Percentiles rank a stretch among this genome's conserved stretches.
phyloP scores from a whole-genome alignment of 2,329 filamentous ascomycete species.

The Zasmidium citrigriseum region DNA sequence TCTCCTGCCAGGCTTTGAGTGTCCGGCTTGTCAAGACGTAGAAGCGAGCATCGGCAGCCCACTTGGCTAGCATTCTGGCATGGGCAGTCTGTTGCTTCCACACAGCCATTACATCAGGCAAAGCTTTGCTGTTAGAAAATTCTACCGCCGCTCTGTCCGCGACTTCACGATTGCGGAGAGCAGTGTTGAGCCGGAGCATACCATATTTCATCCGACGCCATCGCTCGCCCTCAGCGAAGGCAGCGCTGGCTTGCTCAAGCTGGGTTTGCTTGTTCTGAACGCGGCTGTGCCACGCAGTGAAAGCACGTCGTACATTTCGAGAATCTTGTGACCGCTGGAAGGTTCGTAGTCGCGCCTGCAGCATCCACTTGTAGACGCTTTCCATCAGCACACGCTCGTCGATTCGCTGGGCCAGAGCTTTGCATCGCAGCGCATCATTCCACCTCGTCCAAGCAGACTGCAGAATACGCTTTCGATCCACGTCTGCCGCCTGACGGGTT shows the following conservation, averaged over 20 bases:
- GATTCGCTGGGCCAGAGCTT: conserved; percentile 54
- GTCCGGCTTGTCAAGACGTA: conserved; percentile 55
- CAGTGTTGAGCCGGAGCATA: conserved; percentile 32
- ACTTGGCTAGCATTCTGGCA: conserved; percentile 50
- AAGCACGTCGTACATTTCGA: conserved; percentile 22
- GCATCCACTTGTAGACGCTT: conserved; percentile 62
- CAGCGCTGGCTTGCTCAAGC: conserved; percentile 20
- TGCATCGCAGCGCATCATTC: conserved; percentile 62
- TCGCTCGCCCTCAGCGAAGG: conserved; percentile 29
- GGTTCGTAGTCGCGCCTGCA: conserved; percentile 48
- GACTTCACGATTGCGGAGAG: conserved; percentile 34
- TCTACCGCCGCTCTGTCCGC: conserved; percentile 41
- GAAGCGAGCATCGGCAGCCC: conserved; percentile 58
- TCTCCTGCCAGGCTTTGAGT: conserved; percentile 54
- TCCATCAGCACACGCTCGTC: conserved; percentile 59
- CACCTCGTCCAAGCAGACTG: conserved; percentile 61
- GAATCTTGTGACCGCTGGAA: conserved; percentile 39
- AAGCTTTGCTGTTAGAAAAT: conserved; percentile 43
- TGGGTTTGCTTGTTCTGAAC: conserved; percentile 13
- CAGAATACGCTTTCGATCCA: conserved; percentile 55
- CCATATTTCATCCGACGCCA: conserved; percentile 28
- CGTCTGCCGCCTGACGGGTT: conserved; percentile 46
- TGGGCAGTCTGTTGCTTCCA: conserved; percentile 43
- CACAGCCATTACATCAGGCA: conserved; percentile 39
- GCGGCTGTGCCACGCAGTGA: conserved; percentile 20